Base-by-base conservation (phyloP, 208 protist species). In the Crithidia mellificae region DNA sequence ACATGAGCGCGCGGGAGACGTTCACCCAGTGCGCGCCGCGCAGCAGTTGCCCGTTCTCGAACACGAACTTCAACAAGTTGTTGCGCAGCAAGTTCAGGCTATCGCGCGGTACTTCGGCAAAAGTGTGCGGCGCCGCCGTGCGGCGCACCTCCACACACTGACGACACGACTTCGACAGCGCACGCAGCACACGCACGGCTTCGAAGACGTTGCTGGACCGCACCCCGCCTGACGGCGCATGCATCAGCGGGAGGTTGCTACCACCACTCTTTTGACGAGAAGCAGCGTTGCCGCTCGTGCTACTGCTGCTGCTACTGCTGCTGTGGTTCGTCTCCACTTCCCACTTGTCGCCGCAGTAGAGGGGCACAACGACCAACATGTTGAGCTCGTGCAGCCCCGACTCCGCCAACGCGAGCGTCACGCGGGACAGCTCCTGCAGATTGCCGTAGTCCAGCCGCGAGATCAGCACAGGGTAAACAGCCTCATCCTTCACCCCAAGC, bases 11-110 rank as follows among this genome's bases (percentile, higher is more conserved):
- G 2, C 91, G 83, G 1, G 79, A 77, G 17, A 91, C 72, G 67
- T 94, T 94, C 25, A 93, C 73, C 88, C 88, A 94, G 56, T 96
- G 88, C 0, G 76, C 88, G 0, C 88, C 88, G 32, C 87, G 88
- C 49, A 96, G 73, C 12, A 79, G 56, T 14, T 77, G n/a, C n/a
- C 55, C 74, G 64, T 96, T 80, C 14, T 79, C 67, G 50, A 94
- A 74, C 44, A 96, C 75, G 67, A 94, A 94, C 11, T 59, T 49
- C 2, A 90, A 52, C 0, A 94, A 19, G 34, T 62, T 85, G 56
- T 82, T 85, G 32, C 91, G 81, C 0, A 96, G 44, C 20, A 70
- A 62, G 34, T 91, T 43, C 47, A 96, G 79, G 59, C 84, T 91
- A 38, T 82, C 67, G 3, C 71, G 17, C 2, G 87, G 85, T 24